Evolutionary conservation across 495 filamentous ascomycete genomes (phyloP).

Genomic region (Sporormia fimetaria): DNA sequence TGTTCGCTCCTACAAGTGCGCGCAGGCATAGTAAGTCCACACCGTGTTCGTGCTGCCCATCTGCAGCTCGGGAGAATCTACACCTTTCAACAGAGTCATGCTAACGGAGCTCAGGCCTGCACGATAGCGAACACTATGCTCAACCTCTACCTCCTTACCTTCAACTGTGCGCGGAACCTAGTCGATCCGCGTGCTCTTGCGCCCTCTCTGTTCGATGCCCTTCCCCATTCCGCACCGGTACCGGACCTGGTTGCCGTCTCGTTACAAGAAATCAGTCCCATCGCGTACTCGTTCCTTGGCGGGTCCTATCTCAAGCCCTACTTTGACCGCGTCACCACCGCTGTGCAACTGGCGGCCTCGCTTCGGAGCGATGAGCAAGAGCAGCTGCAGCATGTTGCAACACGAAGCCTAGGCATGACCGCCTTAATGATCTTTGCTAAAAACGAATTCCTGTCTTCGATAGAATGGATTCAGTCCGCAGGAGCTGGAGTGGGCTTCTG

Average conservation of each 20-base stretch:
- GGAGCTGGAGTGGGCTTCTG: slow-evolving; percentile 66
- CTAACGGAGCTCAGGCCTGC: too few relatives aligned
- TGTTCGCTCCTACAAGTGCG: too few relatives aligned
- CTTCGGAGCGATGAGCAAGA: slow-evolving; percentile 13
- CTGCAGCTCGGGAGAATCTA: too few relatives aligned
- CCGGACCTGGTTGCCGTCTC: slow-evolving; percentile 41
- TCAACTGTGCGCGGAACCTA: slow-evolving; percentile 69
- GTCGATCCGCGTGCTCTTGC: slow-evolving; percentile 57
- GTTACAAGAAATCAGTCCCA: slow-evolving; percentile 83
- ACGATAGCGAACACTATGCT: slow-evolving; percentile 23
- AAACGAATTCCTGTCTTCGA: slow-evolving; percentile 41
- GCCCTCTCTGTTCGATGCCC: slow-evolving; percentile 56
- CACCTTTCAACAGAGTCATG: too few relatives aligned
- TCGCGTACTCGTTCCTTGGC: slow-evolving; percentile 76
- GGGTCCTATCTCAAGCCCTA: slow-evolving; percentile 68
- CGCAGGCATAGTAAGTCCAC: too few relatives aligned
- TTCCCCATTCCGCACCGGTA: slow-evolving; percentile 35
- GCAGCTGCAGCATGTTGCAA: slow-evolving; percentile 41
- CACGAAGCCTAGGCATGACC: slow-evolving; percentile 76
- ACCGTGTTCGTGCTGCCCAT: too few relatives aligned
- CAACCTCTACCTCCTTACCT: slow-evolving; percentile 65
- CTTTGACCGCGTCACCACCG: slow-evolving; percentile 52
- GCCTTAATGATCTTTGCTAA: slow-evolving; percentile 68
- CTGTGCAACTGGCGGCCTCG: slow-evolving; percentile 55
- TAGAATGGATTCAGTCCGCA: slow-evolving; percentile 53